These are phyloP conservation scores for Haberlea rhodopensis DNA, from an alignment of 257 asterid genomes.

Conservation along the genomic window DNA sequence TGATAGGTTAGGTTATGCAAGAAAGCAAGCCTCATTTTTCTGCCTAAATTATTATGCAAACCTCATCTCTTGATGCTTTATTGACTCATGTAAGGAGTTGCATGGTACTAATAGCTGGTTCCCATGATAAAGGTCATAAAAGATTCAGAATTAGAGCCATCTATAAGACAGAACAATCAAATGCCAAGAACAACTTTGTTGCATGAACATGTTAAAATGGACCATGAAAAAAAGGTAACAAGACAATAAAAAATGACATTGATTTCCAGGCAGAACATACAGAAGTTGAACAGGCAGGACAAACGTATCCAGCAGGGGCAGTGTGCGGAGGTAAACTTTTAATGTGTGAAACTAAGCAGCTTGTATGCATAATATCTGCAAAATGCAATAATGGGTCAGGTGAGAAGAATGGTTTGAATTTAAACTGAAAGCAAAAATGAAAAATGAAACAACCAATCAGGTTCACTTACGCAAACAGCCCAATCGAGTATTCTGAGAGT, in stretches of 20 bases:
- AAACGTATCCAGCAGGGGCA: constrained; percentile 82
- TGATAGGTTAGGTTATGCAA: constrained; percentile 2
- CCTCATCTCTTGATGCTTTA: neutral
- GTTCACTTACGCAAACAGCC: constrained; percentile 88
- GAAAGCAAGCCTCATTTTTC: neutral
- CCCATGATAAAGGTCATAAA: neutral
- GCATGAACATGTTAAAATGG: neutral
- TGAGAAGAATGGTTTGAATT: constrained; percentile 4
- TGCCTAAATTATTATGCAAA: too few species aligned
- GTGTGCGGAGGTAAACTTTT: constrained; percentile 77
- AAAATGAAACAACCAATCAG: constrained; percentile 10
- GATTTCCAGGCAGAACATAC: constrained; percentile 43
- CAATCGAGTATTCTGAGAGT: constrained; percentile 72
- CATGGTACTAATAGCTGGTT: constrained; percentile 9
- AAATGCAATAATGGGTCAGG: constrained; percentile 16
- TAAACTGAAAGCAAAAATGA: neutral
- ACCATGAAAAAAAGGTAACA: neutral
- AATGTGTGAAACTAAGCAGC: constrained; percentile 74
- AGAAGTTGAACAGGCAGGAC: constrained; percentile 75
- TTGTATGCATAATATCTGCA: constrained; percentile 74
- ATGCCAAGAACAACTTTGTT: neutral
- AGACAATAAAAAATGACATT: neutral
- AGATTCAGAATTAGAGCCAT: constrained; percentile 14
- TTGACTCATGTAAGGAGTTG: constrained; percentile 11
- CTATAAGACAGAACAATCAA: constrained; percentile 1